Evolutionary conservation across 73 alveolate species (phyloP).

Genomic region (Uronychia setigera): DNA sequence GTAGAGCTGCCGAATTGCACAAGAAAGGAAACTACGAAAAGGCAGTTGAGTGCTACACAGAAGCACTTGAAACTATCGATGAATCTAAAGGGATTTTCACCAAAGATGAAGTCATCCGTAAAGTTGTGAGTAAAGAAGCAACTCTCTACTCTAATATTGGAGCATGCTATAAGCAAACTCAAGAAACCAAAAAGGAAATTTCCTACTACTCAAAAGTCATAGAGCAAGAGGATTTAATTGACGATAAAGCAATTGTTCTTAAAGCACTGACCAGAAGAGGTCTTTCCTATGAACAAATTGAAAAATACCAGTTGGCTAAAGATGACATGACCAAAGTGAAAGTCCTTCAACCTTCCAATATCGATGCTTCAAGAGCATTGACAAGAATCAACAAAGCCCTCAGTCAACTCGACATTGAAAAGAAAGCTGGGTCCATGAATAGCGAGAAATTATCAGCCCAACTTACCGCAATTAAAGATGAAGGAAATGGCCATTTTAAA

Average conservation of each 20-base stretch:
- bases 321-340: slow-evolving; percentile 38
- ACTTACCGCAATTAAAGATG: slow-evolving; percentile 3
- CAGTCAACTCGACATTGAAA: neutral
- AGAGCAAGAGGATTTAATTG: slow-evolving; percentile 13
- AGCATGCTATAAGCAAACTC: slow-evolving; percentile 54
- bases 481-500: slow-evolving; percentile 15
- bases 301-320: slow-evolving; percentile 37
- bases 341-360: slow-evolving; percentile 38
- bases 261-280: slow-evolving; percentile 59
- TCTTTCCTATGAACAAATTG: slow-evolving; percentile 44
- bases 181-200: slow-evolving; percentile 51
- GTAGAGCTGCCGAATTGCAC: slow-evolving; percentile 28
- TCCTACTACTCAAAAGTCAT: slow-evolving; percentile 17
- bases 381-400: slow-evolving; percentile 41
- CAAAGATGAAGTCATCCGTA: neutral
- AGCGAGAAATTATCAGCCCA: neutral
- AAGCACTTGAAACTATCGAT: neutral
- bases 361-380: slow-evolving; percentile 45
- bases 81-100: neutral
- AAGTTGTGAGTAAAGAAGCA: slow-evolving; percentile 31
- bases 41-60: slow-evolving; percentile 35
- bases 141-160: slow-evolving; percentile 50
- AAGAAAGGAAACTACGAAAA: slow-evolving; percentile 67
- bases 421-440: neutral
- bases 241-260: slow-evolving; percentile 19